Conservation (phyloP, 495 filamentous ascomycete species). For the Podospora fimiseda region DNA sequence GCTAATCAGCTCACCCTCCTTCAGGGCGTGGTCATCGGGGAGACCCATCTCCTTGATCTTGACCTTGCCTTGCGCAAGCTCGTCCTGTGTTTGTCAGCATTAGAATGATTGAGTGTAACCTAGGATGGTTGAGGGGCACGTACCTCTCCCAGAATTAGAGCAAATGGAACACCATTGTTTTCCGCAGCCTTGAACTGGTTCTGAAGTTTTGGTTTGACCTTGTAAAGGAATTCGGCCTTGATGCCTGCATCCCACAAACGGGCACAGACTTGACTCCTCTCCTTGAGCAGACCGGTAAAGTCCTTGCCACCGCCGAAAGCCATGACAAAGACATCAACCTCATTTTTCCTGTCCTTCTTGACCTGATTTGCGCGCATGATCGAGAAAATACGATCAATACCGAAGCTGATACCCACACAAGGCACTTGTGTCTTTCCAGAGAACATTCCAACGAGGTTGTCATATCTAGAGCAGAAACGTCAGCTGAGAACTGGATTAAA, state of each 20-base stretch:
- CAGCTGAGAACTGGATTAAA: constrained; percentile 44
- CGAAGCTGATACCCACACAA: constrained; percentile 91
- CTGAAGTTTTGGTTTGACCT: constrained; percentile 71
- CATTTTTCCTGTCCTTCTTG: constrained; percentile 52
- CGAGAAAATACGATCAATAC: constrained; percentile 90
- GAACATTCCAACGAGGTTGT: constrained; percentile 93
- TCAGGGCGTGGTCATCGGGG: constrained; percentile 72
- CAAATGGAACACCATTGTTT: constrained; percentile 56
- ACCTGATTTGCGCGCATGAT: constrained; percentile 75
- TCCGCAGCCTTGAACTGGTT: constrained; percentile 80
- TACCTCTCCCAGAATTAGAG: constrained; percentile 68
- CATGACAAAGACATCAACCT: constrained; percentile 88
- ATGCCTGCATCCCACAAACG: constrained; percentile 73
- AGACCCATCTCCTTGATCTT: constrained; percentile 81
- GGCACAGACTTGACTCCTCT: constrained; percentile 71
- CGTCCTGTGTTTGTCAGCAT: constrained; percentile 48
- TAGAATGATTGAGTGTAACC: neutral
- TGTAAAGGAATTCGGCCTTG: constrained; percentile 76
- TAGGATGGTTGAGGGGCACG: neutral
- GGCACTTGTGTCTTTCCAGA: constrained; percentile 74
- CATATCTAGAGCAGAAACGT: constrained; percentile 74
- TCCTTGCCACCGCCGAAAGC: constrained; percentile 83
- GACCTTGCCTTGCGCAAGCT: constrained; percentile 67
- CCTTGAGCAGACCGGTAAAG: constrained; percentile 70
- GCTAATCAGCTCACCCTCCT: constrained; percentile 71